Base-by-base conservation (phyloP, 2,329 filamentous ascomycete species). In the Hymenoscyphus fraxineus region DNA sequence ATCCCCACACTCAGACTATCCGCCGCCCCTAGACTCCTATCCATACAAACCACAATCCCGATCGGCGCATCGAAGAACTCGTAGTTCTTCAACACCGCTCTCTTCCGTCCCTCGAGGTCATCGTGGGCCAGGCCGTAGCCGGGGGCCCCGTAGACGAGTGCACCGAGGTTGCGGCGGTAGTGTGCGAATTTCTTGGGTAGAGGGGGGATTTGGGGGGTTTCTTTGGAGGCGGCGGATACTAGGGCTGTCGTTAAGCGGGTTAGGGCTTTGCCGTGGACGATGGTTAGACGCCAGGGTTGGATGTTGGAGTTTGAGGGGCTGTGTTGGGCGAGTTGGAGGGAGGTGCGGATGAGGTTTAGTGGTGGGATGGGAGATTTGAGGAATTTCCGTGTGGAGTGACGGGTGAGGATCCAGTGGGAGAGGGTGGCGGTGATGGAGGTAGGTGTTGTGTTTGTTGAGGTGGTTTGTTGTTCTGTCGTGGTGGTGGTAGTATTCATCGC, bases 281-380 rank as follows among this genome's bases (percentile, higher is more conserved):
- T 16, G 22, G 44, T 54, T 5, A 60, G 27, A n/a, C 59, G 44
- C 59, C 59, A 60, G 31, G 59, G 59, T 27, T 60, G 59, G 19
- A 54, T 60, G 35, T 60, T 60, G 59, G 59, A 60, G 31, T 60
- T 60, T 7, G 59, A 60, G 31, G 59, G 59, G 40, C 59, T 60
- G 22, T 60, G 59, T 16, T 38, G 41, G 44, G 59, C 59, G 16
- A 60, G 59, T 32, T 51, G 41, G 13, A 60, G 59, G 27, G 59
- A 41, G 6, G 27, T n/a, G 16, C 31, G 55, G 22, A 51, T 19
- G 16, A 60, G 59, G 41, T 51, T 16, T 10, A 31, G 13, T 9
- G 19, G 32, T 40, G 58, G 58, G 15, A 55, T n/a, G 3, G 41
- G 59, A 2, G 27, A 35, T 35, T 41, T 31, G n/a, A 60, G 59